Evolutionary conservation across 2,329 filamentous ascomycete genomes (phyloP).

Genomic region (Venturia nashicola): DNA sequence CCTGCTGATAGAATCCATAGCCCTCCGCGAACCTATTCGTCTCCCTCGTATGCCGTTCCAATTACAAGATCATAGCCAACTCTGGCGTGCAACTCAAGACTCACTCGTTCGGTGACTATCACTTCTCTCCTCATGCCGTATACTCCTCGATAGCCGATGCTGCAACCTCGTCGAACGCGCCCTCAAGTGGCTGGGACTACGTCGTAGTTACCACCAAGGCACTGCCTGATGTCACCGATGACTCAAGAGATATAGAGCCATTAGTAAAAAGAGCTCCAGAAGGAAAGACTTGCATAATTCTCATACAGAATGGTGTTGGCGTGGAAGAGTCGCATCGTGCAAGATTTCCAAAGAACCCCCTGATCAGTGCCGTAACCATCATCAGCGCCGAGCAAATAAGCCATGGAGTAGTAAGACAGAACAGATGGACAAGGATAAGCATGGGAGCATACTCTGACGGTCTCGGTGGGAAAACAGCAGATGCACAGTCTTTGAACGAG

Average conservation of each 20-base stretch:
- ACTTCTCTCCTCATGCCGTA: slow-evolving; percentile 50
- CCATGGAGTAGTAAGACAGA: slow-evolving; percentile 53
- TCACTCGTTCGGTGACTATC: slow-evolving; percentile 54
- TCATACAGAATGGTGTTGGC: slow-evolving; percentile 53
- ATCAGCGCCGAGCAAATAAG: slow-evolving; percentile 54
- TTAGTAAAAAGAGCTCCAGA: slow-evolving; percentile 33
- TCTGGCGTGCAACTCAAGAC: slow-evolving; percentile 54
- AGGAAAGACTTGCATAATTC: slow-evolving; percentile 39
- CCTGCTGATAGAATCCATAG: slow-evolving; percentile 5
- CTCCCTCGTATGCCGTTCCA: slow-evolving; percentile 62
- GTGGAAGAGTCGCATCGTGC: slow-evolving; percentile 43
- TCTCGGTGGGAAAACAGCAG: slow-evolving; percentile 23
- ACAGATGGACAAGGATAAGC: slow-evolving; percentile 62
- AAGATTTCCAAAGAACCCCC: slow-evolving; percentile 41
- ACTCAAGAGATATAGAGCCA: slow-evolving; percentile 49
- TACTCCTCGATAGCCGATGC: slow-evolving; percentile 46
- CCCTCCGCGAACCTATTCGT: slow-evolving; percentile 38
- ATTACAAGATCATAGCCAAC: slow-evolving; percentile 51
- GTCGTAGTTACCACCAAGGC: slow-evolving; percentile 49
- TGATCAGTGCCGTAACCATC: slow-evolving; percentile 58
- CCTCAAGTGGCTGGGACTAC: slow-evolving; percentile 39
- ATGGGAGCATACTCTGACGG: slow-evolving; percentile 52
- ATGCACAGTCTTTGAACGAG: slow-evolving; percentile 19
- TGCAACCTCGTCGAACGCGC: slow-evolving; percentile 24
- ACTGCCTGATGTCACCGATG: slow-evolving; percentile 42